These are phyloP conservation scores for Thelonectria blattea DNA, from an alignment of 2,329 filamentous ascomycete genomes.

Conservation along the genomic window DNA sequence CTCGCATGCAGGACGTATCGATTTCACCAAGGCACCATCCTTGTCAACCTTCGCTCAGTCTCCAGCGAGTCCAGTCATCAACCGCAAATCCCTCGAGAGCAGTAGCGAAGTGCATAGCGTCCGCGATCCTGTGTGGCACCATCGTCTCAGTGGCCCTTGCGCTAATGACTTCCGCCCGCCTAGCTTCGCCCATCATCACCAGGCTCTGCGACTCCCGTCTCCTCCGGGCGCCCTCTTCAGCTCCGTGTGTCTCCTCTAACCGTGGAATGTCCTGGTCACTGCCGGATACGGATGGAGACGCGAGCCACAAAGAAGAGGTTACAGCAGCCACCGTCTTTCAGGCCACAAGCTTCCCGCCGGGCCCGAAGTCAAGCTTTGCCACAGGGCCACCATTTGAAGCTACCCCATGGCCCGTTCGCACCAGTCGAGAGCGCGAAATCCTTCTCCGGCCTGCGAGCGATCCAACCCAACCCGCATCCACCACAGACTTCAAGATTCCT, in stretches of 20 bases:
- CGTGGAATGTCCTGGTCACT: not conserved
- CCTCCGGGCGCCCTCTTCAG: constrained; percentile 5
- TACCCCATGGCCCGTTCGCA: too few relatives aligned
- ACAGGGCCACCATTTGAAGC: not conserved
- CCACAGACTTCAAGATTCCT: too few relatives aligned
- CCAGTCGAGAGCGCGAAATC: not conserved
- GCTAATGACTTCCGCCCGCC: not conserved
- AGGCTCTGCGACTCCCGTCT: not conserved
- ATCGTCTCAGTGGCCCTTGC: not conserved
- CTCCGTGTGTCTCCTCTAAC: not conserved
- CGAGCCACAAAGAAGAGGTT: not conserved
- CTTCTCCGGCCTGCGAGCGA: not conserved
- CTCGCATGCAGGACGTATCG: not conserved
- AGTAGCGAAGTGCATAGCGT: too few relatives aligned
- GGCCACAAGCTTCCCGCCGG: constrained; percentile 29
- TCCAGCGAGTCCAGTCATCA: constrained; percentile 3
- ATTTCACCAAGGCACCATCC: not conserved
- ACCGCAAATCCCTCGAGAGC: not conserved
- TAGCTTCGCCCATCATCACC: not conserved
- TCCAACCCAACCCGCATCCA: not conserved
- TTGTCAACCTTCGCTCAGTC: not conserved
- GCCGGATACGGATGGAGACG: not conserved
- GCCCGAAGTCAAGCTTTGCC: not conserved
- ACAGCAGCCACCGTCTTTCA: not conserved
- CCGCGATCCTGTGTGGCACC: not conserved